Percentiles rank a stretch among this genome's conserved stretches.
phyloP scores from a whole-genome alignment of 139 green algal genomes.

The Volvox africanus region DNA sequence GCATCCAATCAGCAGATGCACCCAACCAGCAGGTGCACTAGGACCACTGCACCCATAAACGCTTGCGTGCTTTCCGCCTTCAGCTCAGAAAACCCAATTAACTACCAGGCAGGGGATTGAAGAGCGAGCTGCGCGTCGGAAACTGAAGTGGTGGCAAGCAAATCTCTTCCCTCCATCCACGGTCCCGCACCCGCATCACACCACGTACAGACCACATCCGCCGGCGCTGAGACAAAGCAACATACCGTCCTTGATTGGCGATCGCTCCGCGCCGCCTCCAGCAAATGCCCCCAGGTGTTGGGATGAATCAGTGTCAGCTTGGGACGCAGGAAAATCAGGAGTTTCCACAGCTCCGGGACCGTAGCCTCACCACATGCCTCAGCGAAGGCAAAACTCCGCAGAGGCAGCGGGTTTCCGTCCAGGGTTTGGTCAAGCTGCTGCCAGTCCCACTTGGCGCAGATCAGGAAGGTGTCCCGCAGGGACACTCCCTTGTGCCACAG shows the following conservation, averaged over 20 bases:
- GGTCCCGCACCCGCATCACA: too few species aligned
- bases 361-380: neutral
- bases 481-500: neutral
- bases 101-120: too few species aligned
- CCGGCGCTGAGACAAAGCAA: neutral
- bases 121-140: too few species aligned
- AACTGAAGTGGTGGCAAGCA: too few species aligned
- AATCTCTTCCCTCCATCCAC: too few species aligned
- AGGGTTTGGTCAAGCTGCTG: neutral
- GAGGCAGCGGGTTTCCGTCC: neutral
- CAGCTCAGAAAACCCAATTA: too few species aligned
- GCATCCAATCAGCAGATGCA: neutral
- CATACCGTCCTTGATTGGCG: neutral
- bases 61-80: too few species aligned
- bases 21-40: neutral
- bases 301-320: neutral
- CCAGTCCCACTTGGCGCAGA: neutral
- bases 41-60: too few species aligned
- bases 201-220: too few species aligned
- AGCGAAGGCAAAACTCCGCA: neutral
- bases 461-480: neutral
- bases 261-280: neutral
- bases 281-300: neutral
- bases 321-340: neutral
- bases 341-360: neutral